Evolutionary conservation across 768 basidiomycete genomes (phyloP).

Genomic region (Sutorius australiensis): DNA sequence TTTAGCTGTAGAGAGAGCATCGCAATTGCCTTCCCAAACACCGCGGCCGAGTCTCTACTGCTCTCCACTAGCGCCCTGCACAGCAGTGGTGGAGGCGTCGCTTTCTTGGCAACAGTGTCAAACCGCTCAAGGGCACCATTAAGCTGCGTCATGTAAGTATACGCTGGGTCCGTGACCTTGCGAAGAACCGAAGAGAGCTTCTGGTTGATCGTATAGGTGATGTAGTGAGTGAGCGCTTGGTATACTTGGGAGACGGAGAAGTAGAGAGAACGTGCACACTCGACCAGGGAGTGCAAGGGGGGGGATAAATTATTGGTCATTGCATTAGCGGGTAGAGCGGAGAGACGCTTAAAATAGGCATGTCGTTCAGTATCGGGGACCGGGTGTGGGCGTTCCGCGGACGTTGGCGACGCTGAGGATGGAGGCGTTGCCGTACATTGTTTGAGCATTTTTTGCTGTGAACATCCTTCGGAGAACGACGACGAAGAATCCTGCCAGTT

Average conservation of each 20-base stretch:
- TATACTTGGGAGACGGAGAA: conserved; percentile 92
- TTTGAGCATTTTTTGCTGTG: conserved; percentile 22
- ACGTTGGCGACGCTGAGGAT: conserved; percentile 38
- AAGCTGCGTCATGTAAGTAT: conserved; percentile 72
- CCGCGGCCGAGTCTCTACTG: conserved; percentile 77
- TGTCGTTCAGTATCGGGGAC: conserved; percentile 74
- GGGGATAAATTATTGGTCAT: conserved; percentile 66
- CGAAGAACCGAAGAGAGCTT: conserved; percentile 74
- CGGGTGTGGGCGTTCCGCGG: conserved; percentile 33
- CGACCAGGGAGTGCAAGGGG: conserved; percentile 66
- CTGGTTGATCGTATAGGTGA: conserved; percentile 77
- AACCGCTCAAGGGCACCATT: conserved; percentile 90
- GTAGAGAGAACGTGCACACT: conserved; percentile 87
- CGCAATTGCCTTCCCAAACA: conserved; percentile 84
- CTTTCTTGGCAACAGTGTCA: conserved; percentile 71
- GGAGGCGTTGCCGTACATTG: conserved; percentile 30
- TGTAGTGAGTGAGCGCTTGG: conserved; percentile 84
- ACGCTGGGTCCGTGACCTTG: conserved; percentile 85
- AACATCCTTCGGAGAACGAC: conserved; percentile 33
- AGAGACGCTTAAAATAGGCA: conserved; percentile 92
- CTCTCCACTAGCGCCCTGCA: conserved; percentile 79
- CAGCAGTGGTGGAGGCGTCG: conserved; percentile 62
- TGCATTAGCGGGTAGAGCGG: conserved; percentile 61
- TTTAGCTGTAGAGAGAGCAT: conserved; percentile 80
- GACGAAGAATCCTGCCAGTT: conserved; percentile 46